A percentile compares a stretch with the other conserved stretches of the same genome.
phyloP scores from a whole-genome alignment of 176 grass and related monocot species.

The Saccharum officinarum region DNA sequence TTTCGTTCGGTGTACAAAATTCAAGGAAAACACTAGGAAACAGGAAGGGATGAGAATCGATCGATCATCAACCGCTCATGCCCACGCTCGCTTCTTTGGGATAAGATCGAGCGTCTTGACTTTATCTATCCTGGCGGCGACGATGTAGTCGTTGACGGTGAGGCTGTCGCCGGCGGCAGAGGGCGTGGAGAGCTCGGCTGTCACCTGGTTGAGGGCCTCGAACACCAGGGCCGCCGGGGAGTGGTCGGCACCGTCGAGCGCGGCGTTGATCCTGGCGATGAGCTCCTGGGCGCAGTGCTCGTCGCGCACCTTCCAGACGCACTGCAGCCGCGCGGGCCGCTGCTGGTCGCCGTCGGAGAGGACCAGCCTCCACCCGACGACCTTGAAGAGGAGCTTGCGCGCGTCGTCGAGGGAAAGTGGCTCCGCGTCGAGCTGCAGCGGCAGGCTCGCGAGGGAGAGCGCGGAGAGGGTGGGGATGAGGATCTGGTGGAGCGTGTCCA shows the following conservation, averaged over 20 bases:
- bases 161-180: conserved; percentile 54
- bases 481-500: conserved; percentile 86
- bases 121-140: conserved; percentile 65
- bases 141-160: conserved; percentile 68
- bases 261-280: conserved; percentile 58
- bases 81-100: conserved; percentile 74
- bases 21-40: background rate
- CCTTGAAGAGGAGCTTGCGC: conserved; percentile 61
- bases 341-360: conserved; percentile 25
- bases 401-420: conserved; percentile 51
- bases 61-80: conserved; percentile 20
- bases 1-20: background rate
- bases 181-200: conserved; percentile 57
- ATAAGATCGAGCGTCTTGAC: conserved; percentile 61
- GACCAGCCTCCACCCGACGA: conserved; percentile 75
- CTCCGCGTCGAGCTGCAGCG: conserved; percentile 33
- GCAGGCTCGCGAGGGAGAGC: conserved; percentile 64
- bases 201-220: conserved; percentile 70
- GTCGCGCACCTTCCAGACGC: conserved; percentile 82
- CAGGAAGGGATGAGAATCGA: background rate
- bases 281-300: conserved; percentile 63
- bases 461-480: conserved; percentile 77
- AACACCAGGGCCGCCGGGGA: conserved; percentile 38
- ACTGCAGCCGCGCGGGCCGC: conserved; percentile 42
- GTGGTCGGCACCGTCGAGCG: conserved; percentile 50